phyloP scores from a whole-genome alignment of 768 basidiomycete genomes.

The Mycena polygramma region DNA sequence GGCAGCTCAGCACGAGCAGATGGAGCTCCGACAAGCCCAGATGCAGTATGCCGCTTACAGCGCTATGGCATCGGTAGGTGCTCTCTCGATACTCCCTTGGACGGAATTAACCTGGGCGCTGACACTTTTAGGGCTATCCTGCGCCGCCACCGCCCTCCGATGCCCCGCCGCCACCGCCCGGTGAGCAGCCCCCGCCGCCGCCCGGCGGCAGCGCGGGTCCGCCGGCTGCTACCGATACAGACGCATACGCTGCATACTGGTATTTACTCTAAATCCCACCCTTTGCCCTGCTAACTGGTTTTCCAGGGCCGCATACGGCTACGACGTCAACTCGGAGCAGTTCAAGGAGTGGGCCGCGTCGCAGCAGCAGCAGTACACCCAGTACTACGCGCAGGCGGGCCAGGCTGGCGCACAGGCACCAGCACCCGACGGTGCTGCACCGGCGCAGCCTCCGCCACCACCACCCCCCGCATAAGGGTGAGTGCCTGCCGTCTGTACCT shows the following conservation, averaged over 20 bases:
- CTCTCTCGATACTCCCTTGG: conserved; percentile 17
- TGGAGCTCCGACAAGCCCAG: conserved; percentile 89
- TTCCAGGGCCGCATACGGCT: conserved; percentile 84
- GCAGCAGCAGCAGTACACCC: conserved; percentile 79
- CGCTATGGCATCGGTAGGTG: conserved; percentile 58
- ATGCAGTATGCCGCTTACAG: conserved; percentile 83
- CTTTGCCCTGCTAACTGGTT: conserved; percentile 13
- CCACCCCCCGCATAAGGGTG: conserved; percentile 35
- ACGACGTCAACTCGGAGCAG: conserved; percentile 85
- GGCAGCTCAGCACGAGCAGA: conserved; percentile 79
- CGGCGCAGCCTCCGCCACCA: conserved; percentile 29
- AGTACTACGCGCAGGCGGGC: conserved; percentile 66
- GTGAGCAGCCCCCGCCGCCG: conserved; percentile 60
- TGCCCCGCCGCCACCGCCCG: conserved; percentile 50
- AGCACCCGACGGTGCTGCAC: conserved; percentile 12
- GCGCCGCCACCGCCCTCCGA: conserved; percentile 41
- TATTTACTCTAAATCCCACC: conserved; percentile 45
- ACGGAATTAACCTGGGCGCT: neutral
- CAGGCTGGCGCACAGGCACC: neutral
- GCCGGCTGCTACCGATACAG: conserved; percentile 57
- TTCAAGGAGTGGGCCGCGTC: conserved; percentile 88
- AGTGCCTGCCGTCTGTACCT: conserved; percentile 22
- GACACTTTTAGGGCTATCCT: conserved; percentile 31
- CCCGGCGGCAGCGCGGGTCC: conserved; percentile 51
- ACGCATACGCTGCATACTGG: conserved; percentile 75